Evolutionary conservation across 1,284 basidiomycete genomes (phyloP), one percentile per base, ranked within the genome.

Genomic region (Leucoagaricus sp.): DNA sequence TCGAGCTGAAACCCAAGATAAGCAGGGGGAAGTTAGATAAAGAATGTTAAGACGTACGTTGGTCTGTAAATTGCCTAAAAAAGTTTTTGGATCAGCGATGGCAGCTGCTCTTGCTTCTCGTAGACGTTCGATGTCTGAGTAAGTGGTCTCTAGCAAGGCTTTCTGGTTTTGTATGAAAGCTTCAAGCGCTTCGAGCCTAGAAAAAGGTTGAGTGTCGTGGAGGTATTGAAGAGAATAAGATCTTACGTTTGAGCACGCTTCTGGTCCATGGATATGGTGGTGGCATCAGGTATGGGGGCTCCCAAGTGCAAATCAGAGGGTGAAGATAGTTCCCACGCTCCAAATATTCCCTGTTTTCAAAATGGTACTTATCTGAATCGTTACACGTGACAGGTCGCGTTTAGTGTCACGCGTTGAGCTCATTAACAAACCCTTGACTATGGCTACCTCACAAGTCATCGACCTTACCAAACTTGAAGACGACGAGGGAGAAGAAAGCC

Each of bases 121-220:
- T 21, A 89, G 72, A 21, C 76, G 71, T 48, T 77, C 78, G 66
- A 89, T 81, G 71, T 89, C 86, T 62, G 76, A 69, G 60, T 81
- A 78, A 31, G 85, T 85, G 28, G 78, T 77, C 46, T 77, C 75
- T 41, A 90, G 78, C 49, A 87, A 63, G 26, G 72, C 65, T 67
- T 72, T 80, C 68, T 90, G 88, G 40, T 77, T 74, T 58, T 81
- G 74, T 61, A 90, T 80, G 71, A 85, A 90, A 49, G 72, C 72
- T 64, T 84, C 78, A 61, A 90, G 83, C 75, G 85, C 85, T 72
- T 85, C 76, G 64, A 87, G 72, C 66, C 87, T 89, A 61, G 38
- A 31, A 13, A 17, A 38, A 4, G 17, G 33, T 57, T 12, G 52
- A 28, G 41, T 36, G 9, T 17, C 31, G 23, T 4, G 5, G 49